Percentiles rank a stretch among this genome's conserved stretches.
These are phyloP conservation scores for Trebouxiophyceae sp. DNA, from an alignment of 163 green algal species.

Conservation along the genomic window DNA sequence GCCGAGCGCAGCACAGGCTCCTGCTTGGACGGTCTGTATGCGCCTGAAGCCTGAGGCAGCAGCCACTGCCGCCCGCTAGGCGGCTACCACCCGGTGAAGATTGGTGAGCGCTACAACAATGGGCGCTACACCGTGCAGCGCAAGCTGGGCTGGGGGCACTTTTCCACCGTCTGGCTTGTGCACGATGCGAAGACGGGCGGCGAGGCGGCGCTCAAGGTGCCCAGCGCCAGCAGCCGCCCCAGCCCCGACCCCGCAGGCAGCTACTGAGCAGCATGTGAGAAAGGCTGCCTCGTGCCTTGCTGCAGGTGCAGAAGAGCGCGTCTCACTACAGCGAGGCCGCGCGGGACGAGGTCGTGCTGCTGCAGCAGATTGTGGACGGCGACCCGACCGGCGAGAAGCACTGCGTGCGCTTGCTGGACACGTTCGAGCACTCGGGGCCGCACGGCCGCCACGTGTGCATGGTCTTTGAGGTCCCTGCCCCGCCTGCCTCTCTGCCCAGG, in stretches of 20 bases:
- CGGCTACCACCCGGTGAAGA: constrained; percentile 88
- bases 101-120: constrained; percentile 85
- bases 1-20: not conserved
- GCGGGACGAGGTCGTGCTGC: constrained; percentile 87
- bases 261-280: too few relatives aligned
- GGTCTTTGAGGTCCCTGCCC: constrained; percentile 73
- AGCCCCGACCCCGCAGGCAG: too few relatives aligned
- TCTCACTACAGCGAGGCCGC: constrained; percentile 96
- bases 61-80: too few relatives aligned
- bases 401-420: constrained; percentile 82
- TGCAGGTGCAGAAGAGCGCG: constrained; percentile 85
- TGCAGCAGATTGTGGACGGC: constrained; percentile 64
- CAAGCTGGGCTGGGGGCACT: constrained; percentile 99
- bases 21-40: not conserved
- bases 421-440: constrained; percentile 85
- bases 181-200: constrained; percentile 45
- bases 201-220: constrained; percentile 55
- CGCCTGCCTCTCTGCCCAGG: too few relatives aligned
- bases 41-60: not conserved
- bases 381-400: constrained; percentile 57
- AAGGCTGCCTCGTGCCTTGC: too few relatives aligned
- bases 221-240: too few relatives aligned
- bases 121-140: constrained; percentile 84
- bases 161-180: constrained; percentile 96
- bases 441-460: constrained; percentile 93